These are phyloP conservation scores for Pseudonitzschia pungens DNA, from an alignment of 108 stramenopile genomes.

Conservation along the genomic window DNA sequence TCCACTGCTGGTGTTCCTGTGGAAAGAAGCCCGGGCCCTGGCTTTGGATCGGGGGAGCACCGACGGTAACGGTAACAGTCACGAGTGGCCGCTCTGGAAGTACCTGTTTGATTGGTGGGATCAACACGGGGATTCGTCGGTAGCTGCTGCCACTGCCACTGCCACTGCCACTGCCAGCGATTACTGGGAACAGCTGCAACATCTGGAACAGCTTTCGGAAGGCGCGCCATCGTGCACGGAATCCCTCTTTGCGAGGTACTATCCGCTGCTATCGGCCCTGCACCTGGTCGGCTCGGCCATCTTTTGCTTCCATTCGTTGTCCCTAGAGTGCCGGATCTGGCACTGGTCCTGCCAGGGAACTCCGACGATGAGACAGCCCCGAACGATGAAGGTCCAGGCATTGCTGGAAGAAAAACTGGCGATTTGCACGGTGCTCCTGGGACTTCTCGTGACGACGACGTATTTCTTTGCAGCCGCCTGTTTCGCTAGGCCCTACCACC, in stretches of 20 bases:
- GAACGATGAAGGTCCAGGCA: constrained; percentile 24
- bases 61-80: not conserved
- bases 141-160: too few species aligned
- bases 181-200: not conserved
- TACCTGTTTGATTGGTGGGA: constrained; percentile 24
- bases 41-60: too few species aligned
- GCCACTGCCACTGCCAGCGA: too few species aligned
- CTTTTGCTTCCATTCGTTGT: constrained; percentile 21
- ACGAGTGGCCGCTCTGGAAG: constrained; percentile 23
- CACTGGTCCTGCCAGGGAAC: constrained; percentile 38
- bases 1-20: constrained; percentile 17
- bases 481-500: constrained; percentile 23
- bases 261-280: constrained; percentile 28
- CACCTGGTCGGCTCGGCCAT: constrained; percentile 11
- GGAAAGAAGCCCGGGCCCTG: constrained; percentile 12
- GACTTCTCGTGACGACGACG: not conserved
- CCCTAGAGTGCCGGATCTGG: constrained; percentile 27
- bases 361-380: constrained; percentile 40
- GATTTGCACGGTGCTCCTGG: constrained; percentile 11
- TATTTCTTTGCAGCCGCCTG: constrained; percentile 9
- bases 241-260: constrained; percentile 3
- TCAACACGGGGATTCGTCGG: constrained; percentile 6
- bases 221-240: not conserved
- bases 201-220: not conserved
- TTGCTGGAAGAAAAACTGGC: constrained; percentile 36